phyloP scores from a whole-genome alignment of 208 protist genomes.

The Blechomonas ayalai region DNA sequence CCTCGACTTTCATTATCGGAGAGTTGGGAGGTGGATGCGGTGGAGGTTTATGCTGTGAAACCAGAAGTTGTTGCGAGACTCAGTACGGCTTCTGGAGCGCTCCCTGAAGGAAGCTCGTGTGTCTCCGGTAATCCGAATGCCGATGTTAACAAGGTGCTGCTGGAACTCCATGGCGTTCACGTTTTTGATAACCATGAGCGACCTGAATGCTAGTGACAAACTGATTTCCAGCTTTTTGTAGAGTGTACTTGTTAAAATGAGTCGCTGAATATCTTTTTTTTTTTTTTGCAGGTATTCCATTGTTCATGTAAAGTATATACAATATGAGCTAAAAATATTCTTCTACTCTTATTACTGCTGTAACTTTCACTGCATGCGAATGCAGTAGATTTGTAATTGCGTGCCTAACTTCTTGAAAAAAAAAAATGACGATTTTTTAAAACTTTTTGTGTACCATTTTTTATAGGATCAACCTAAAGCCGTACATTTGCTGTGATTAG shows the following conservation, averaged over 20 bases:
- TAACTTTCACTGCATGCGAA: neutral
- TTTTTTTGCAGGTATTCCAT: constrained; percentile 3
- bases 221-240: neutral
- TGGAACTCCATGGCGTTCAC: constrained; percentile 45
- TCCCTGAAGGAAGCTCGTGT: constrained; percentile 5
- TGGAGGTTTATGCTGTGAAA: constrained; percentile 57
- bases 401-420: neutral
- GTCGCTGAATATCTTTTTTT: constrained; percentile 3
- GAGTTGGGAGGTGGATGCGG: constrained; percentile 32
- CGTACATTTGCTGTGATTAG: too few species aligned
- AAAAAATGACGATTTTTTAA: neutral
- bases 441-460: constrained; percentile 2
- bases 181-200: constrained; percentile 35
- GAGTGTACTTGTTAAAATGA: neutral
- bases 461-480: neutral
- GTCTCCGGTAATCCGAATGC: constrained; percentile 16
- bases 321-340: neutral
- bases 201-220: constrained; percentile 15
- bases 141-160: constrained; percentile 32
- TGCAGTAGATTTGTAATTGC: too few species aligned
- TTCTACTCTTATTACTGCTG: neutral
- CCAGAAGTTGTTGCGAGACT: constrained; percentile 13
- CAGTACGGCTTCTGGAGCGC: neutral
- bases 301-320: constrained; percentile 2
- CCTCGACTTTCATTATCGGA: constrained; percentile 33